Conservation (phyloP, 1,139 yeast species). For the Pichia sp. region DNA sequence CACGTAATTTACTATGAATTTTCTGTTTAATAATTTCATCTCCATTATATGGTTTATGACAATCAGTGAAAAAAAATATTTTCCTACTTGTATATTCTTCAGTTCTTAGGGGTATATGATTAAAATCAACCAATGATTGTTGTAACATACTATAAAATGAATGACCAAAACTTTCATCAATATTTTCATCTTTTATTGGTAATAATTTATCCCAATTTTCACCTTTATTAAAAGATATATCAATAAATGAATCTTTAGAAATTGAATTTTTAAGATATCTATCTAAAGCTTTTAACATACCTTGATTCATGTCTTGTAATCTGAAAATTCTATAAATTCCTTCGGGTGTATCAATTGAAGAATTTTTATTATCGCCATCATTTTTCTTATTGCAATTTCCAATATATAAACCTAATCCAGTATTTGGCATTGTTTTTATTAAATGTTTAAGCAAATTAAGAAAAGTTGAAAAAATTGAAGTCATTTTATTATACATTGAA, state of each 20-base stretch:
- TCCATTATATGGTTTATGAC: conserved; percentile 45
- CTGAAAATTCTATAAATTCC: conserved; percentile 31
- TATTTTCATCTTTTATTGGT: conserved; percentile 17
- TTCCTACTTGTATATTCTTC: conserved; percentile 36
- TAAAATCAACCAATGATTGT: conserved; percentile 34
- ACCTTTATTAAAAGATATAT: conserved; percentile 1
- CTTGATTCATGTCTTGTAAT: conserved; percentile 35
- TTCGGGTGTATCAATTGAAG: conserved; percentile 10
- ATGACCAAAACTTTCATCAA: conserved; percentile 19
- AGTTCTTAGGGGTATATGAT: conserved; percentile 27
- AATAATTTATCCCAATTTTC: conserved; percentile 21
- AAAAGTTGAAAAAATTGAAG: conserved; percentile 48
- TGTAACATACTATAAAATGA: conserved; percentile 29
- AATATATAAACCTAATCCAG: conserved; percentile 63
- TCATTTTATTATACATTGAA: conserved; percentile 41
- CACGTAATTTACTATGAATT: conserved; percentile 55
- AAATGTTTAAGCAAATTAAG: conserved; percentile 51
- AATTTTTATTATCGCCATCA: background rate
- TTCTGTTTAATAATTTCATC: conserved; percentile 32
- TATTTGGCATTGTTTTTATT: conserved; percentile 51
- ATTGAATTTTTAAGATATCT: conserved; percentile 23
- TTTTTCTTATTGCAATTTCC: conserved; percentile 37
- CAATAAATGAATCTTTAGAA: conserved; percentile 6
- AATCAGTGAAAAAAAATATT: conserved; percentile 54
- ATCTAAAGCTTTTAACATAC: conserved; percentile 35